Evolutionary conservation across 2,329 filamentous ascomycete genomes (phyloP).

Genomic region (Penicillium italicum): DNA sequence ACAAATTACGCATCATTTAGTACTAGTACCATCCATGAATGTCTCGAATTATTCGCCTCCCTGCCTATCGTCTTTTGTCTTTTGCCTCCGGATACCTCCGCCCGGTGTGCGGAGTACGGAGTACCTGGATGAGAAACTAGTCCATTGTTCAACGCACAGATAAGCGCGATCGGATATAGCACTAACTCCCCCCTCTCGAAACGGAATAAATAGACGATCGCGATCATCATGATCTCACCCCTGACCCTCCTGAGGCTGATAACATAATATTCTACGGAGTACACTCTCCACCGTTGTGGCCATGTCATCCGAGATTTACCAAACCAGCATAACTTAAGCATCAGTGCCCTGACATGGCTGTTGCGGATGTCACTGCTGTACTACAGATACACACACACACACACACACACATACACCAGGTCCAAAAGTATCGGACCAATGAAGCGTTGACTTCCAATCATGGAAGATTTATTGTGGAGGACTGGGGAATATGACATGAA

Average conservation of each 20-base stretch:
- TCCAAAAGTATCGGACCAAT: neutral
- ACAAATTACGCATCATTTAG: neutral
- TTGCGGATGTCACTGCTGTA: neutral
- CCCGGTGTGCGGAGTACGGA: neutral
- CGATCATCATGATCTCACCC: conserved; percentile 14
- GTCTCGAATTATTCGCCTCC: neutral
- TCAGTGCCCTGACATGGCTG: neutral
- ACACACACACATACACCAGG: neutral
- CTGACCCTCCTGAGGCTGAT: conserved; percentile 3
- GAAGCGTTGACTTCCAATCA: no score
- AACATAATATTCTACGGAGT: neutral
- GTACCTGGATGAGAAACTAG: neutral
- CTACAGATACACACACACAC: neutral
- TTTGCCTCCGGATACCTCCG: neutral
- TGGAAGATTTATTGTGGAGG: no score
- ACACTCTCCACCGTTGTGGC: neutral
- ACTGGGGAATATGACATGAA: neutral
- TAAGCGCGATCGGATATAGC: conserved; percentile 4
- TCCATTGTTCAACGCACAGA: conserved; percentile 1
- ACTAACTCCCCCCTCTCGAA: conserved; percentile 1
- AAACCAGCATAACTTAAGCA: neutral
- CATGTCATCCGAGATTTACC: neutral
- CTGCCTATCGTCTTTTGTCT: neutral
- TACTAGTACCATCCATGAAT: neutral
- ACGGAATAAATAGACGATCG: conserved; percentile 25